Percentiles rank a stretch among this genome's conserved stretches.
phyloP scores from a whole-genome alignment of 116 monocot species.

The Thalassia testudinum region DNA sequence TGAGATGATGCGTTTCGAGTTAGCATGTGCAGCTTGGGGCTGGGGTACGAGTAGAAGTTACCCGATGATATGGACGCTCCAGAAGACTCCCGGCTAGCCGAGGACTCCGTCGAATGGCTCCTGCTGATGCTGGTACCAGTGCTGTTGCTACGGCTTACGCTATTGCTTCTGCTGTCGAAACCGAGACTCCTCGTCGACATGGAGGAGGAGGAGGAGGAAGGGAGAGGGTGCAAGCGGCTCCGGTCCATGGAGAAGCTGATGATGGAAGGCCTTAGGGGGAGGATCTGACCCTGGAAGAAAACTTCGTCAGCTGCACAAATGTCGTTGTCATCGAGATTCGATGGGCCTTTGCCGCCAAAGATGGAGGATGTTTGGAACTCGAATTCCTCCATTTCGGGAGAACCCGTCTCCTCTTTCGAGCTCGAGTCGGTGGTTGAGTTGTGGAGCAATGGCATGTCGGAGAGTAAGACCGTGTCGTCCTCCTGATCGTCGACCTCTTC shows the following conservation, averaged over 20 bases:
- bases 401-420: too few species aligned
- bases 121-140: constrained; percentile 32
- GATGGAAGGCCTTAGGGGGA: constrained; percentile 38
- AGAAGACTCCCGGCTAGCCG: background rate
- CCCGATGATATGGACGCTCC: constrained; percentile 9
- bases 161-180: constrained; percentile 9
- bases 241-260: constrained; percentile 8
- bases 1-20: background rate
- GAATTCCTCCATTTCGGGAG: constrained; percentile 22
- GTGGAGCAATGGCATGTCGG: too few species aligned
- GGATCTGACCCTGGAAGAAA: constrained; percentile 58
- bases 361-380: constrained; percentile 24
- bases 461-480: too few species aligned
- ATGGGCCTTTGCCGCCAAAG: background rate
- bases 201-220: background rate
- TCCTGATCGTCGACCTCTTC: too few species aligned
- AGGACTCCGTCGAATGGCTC: constrained; percentile 21
- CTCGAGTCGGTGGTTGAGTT: too few species aligned
- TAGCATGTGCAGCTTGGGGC: constrained; percentile 44
- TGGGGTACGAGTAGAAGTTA: constrained; percentile 48
- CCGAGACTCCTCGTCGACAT: background rate
- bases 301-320: constrained; percentile 68
- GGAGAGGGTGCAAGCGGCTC: background rate
- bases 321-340: constrained; percentile 2
- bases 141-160: constrained; percentile 25